A percentile compares a stretch with the other conserved stretches of the same genome.
These are phyloP conservation scores for Colletotrichum agaves DNA, from an alignment of 2,329 filamentous ascomycete genomes.

Conservation along the genomic window DNA sequence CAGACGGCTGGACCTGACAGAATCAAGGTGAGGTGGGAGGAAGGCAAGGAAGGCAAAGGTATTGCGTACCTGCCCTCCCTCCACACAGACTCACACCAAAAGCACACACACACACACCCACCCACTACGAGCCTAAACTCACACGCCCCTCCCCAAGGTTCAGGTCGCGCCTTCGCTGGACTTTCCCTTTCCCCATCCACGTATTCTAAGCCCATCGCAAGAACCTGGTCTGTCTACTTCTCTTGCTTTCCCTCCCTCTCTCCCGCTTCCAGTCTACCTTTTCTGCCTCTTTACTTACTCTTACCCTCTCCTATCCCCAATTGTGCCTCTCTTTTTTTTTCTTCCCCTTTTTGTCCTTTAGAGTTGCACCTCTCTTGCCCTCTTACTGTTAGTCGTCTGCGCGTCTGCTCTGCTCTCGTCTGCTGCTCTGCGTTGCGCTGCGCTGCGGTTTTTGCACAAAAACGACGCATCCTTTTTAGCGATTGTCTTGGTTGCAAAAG, in stretches of 20 bases:
- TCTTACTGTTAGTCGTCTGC: conserved; percentile 46
- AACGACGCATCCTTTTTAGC: conserved; percentile 36
- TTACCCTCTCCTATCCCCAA: conserved; percentile 37
- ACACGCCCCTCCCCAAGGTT: conserved; percentile 11
- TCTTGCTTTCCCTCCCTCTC: conserved; percentile 46
- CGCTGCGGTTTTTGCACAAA: conserved; percentile 24
- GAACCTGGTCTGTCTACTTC: conserved; percentile 40
- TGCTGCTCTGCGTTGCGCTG: conserved; percentile 35
- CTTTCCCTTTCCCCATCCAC: conserved; percentile 18
- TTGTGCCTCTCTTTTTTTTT: conserved; percentile 25
- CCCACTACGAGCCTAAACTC: background rate
- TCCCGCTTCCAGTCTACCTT: conserved; percentile 38
- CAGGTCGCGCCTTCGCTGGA: conserved; percentile 7
- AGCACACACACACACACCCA: background rate
- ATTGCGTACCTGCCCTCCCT: background rate
- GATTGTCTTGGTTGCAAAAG: conserved; percentile 37
- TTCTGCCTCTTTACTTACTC: conserved; percentile 37
- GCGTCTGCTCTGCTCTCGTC: conserved; percentile 33
- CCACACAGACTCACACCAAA: conserved; percentile 4
- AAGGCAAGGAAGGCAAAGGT: too few species aligned
- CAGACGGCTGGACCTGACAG: too few species aligned
- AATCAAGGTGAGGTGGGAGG: too few species aligned
- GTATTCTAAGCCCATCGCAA: conserved; percentile 27
- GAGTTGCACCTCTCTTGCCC: conserved; percentile 37
- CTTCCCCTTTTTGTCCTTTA: conserved; percentile 35